Conservation (phyloP, 108 stramenopile species). For the Nitzschia sp. region DNA sequence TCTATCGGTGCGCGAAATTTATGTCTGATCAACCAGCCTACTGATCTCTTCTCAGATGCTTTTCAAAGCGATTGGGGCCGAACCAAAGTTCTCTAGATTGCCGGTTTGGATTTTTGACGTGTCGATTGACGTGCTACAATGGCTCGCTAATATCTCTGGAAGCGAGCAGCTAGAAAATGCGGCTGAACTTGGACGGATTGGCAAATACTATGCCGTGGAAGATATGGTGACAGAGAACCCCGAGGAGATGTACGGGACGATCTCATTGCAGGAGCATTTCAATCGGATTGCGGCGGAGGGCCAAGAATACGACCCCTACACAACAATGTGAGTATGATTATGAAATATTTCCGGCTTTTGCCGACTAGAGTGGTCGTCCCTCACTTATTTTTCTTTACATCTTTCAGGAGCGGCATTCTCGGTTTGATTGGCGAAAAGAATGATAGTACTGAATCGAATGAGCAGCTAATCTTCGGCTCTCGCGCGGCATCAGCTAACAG, state of each 20-base stretch:
- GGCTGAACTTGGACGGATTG: conserved; percentile 92
- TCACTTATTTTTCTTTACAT: not conserved
- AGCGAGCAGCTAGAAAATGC: conserved; percentile 86
- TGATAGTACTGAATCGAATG: conserved; percentile 81
- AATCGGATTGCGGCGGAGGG: conserved; percentile 93
- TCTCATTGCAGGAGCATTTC: conserved; percentile 93
- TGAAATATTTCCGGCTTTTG: too few species aligned
- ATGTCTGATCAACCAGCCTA: not conserved
- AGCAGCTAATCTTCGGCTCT: too few species aligned
- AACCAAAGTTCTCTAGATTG: conserved; percentile 81
- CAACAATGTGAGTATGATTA: conserved; percentile 64
- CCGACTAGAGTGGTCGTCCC: too few species aligned
- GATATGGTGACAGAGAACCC: conserved; percentile 94
- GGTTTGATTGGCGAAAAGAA: conserved; percentile 26
- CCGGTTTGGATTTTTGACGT: conserved; percentile 92
- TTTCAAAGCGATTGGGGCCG: conserved; percentile 80
- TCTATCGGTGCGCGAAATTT: not conserved
- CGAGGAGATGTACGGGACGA: conserved; percentile 91
- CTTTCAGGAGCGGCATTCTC: not conserved
- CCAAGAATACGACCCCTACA: conserved; percentile 97
- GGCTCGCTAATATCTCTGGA: conserved; percentile 65
- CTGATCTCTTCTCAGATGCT: conserved; percentile 48
- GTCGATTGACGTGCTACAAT: conserved; percentile 88
- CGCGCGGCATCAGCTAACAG: too few species aligned
- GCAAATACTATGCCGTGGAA: conserved; percentile 97